Conservation (phyloP, 345 rosid genomes). For the Eucalyptus sp. region DNA sequence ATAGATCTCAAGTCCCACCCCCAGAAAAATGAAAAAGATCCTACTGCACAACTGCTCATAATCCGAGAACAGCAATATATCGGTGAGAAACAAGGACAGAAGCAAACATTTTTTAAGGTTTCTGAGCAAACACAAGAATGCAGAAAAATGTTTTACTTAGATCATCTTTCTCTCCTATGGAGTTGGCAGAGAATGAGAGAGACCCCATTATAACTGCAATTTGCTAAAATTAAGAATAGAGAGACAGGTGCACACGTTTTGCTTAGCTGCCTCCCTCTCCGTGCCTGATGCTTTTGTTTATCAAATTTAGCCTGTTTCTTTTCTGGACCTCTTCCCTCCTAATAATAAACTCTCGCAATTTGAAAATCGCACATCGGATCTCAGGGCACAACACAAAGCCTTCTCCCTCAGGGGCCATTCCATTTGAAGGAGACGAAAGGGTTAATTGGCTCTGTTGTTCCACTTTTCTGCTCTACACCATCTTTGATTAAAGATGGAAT, state of each 20-base stretch:
- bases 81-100: neutral
- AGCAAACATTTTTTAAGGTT: constrained; percentile 9
- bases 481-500: neutral
- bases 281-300: neutral
- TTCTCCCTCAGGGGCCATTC: neutral
- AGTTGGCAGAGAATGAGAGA: neutral
- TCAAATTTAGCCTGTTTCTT: neutral
- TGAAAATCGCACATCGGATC: neutral
- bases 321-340: neutral
- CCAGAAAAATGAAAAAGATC: neutral
- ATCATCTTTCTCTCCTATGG: neutral
- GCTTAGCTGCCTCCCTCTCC: neutral
- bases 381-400: neutral
- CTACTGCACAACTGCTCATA: neutral
- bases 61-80: neutral
- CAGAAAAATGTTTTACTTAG: neutral
- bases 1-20: neutral
- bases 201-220: neutral
- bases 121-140: constrained; percentile 8
- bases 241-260: neutral
- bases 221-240: neutral
- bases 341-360: neutral
- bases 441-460: neutral
- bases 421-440: neutral
- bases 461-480: neutral